Evolutionary conservation across 2,329 filamentous ascomycete species (phyloP), one percentile per base, ranked within the genome.

Genomic region (Scytalidium lignicola): DNA sequence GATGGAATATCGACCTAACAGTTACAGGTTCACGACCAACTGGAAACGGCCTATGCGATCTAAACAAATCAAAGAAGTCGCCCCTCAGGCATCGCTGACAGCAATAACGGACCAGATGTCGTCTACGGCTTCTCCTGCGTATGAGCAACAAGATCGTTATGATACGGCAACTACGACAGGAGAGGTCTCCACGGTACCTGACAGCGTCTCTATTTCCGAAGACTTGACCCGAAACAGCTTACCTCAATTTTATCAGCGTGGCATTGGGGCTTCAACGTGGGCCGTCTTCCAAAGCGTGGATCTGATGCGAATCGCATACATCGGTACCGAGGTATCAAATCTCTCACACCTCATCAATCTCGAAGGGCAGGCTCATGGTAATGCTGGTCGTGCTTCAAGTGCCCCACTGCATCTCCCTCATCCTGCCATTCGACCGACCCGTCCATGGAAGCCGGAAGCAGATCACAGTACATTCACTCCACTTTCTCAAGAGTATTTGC

Each of bases 401-500:
- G 8, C 52, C 32, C 40, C 46, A 21, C 39, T 58, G n/a, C 53
- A 54, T 47, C 50, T 54, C 42, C 55, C 55, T 15, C 54, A 48
- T 19, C 53, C 55, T 15, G 50, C 51, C 4, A 59, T 59, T 44
- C 49, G 54, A 12, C 50, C 52, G 12, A 44, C 41, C 4, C 43
- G 46, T 40, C 42, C 55, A 22, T 59, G 55, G 56, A 55, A 53
- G 40, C 55, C 56, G n/a, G 15, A 49, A 12, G 45, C 44, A 20
- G 53, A 58, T 28, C 47, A 47, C 15, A 37, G 15, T 17, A 37
- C n/a, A 17, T n/a, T 5, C 32, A 37, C 15, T 17, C 50, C 47
- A 8, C 28, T 46, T 12, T 44, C 46, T 18, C 32, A 26, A 43
- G 46, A 44, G 39, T 50, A 50, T 22, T 46, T 44, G n/a, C 17